Base-by-base conservation (phyloP, 2,329 filamentous ascomycete genomes). In the Xylaria sp. region DNA sequence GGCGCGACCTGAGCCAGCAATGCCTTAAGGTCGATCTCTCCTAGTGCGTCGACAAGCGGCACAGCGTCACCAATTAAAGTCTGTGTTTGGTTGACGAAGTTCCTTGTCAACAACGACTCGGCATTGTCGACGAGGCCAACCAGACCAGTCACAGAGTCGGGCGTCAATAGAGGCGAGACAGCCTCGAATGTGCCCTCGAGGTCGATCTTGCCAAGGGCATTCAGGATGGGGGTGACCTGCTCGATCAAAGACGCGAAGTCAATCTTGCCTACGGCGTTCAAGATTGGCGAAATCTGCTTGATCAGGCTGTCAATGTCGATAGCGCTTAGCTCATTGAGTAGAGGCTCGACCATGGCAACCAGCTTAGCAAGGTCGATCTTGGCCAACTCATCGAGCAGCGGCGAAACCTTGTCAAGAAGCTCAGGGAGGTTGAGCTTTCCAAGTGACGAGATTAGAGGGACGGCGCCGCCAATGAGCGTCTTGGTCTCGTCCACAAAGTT, bases 71-170 rank as follows among this genome's bases (percentile, higher is more conserved):
- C 70, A 17, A 79, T 74, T 15, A 68, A 53, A 21, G 64, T 76
- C 8, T 78, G 75, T 0, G 77, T 80, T 47, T 79, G 72, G 52
- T 79, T 78, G 67, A 80, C 78, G 49, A 80, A 79, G 12, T 74
- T 72, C 47, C 60, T 57, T 0, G 73, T 79, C 25, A 79, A 72
- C 1, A 79, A 70, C n/a, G 73, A 69, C 57, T 78, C 77, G 0
- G 77, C 78, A 43, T 79, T 79, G 2, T 67, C 68, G 21, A 80
- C 66, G 7, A 81, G 70, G 1, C 76, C 75, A 1, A 78, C 63
- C 4, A 80, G 62, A 4, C 76, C 77, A 57, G 73, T 68, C 7
- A 79, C 66, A 0, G 72, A 74, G 12, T 71, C 47, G 1, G 76
- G 72, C 0, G 76, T 77, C 33, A 80, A 69, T 11, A 77, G 67